phyloP scores from a whole-genome alignment of 2,329 filamentous ascomycete genomes.

The Dendrostoma leiphaemia region DNA sequence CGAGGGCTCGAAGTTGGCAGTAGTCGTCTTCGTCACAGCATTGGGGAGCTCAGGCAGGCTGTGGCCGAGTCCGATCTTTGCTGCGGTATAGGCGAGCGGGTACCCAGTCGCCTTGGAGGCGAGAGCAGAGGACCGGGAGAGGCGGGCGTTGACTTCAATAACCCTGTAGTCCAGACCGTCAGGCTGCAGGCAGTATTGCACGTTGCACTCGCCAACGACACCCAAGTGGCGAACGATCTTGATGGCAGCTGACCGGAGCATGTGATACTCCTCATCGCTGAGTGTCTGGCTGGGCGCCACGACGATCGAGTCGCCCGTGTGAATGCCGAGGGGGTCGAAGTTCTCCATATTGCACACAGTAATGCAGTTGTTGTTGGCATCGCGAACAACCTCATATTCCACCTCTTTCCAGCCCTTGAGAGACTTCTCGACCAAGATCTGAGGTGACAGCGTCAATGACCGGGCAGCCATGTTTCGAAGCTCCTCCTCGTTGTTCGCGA shows the following conservation, averaged over 20 bases:
- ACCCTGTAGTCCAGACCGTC: conserved; percentile 97
- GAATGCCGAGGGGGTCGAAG: conserved; percentile 96
- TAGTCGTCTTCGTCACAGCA: conserved; percentile 97
- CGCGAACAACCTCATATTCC: conserved; percentile 96
- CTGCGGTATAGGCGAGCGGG: conserved; percentile 93
- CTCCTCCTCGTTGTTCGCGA: conserved; percentile 91
- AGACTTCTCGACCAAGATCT: conserved; percentile 97
- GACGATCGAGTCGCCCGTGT: conserved; percentile 97
- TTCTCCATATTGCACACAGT: conserved; percentile 99
- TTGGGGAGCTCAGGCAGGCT: conserved; percentile 94
- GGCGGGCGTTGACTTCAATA: conserved; percentile 96
- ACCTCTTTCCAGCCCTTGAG: conserved; percentile 99
- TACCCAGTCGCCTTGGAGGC: conserved; percentile 98
- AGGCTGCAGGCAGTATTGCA: conserved; percentile 96
- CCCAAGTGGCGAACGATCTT: conserved; percentile 97
- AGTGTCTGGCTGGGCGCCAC: conserved; percentile 96
- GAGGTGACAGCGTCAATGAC: conserved; percentile 88
- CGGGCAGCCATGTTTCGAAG: conserved; percentile 89
- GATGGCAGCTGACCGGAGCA: conserved; percentile 94
- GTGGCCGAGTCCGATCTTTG: conserved; percentile 96
- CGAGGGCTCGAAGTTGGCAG: conserved; percentile 96
- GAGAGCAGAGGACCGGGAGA: conserved; percentile 91
- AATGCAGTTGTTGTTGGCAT: conserved; percentile 96
- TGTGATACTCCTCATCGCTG: conserved; percentile 98
- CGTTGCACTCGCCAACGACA: conserved; percentile 98